phyloP scores from a whole-genome alignment of 176 grass and related monocot species.

The Melocanna baccifera region DNA sequence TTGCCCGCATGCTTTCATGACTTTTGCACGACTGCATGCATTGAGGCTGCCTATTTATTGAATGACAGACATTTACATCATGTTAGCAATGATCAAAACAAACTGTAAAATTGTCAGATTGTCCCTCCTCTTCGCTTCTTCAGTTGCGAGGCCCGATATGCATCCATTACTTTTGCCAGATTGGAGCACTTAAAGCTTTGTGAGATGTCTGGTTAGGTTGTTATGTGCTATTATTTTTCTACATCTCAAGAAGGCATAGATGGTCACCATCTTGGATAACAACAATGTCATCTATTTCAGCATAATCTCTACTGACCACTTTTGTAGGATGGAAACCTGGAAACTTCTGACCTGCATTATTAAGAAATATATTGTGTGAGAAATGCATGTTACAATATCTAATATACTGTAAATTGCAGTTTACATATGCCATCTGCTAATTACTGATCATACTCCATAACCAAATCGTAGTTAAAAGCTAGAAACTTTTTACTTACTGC shows the following conservation, averaged over 20 bases:
- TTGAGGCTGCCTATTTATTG: too few relatives aligned
- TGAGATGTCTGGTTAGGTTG: too few relatives aligned
- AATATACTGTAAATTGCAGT: not conserved
- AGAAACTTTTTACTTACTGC: not conserved
- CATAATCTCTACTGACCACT: slow-evolving; percentile 68
- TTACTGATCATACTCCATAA: not conserved
- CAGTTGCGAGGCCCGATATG: too few relatives aligned
- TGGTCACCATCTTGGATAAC: slow-evolving; percentile 83
- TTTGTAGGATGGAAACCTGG: slow-evolving; percentile 51
- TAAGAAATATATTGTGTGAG: slow-evolving; percentile 7
- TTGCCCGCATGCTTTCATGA: too few relatives aligned
- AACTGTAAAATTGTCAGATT: too few relatives aligned
- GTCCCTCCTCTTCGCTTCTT: too few relatives aligned
- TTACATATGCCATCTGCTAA: not conserved
- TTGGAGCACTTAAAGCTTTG: too few relatives aligned
- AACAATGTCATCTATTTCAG: slow-evolving; percentile 83
- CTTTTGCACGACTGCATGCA: too few relatives aligned
- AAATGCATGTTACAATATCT: not conserved
- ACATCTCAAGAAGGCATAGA: slow-evolving; percentile 64
- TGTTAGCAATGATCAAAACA: too few relatives aligned
- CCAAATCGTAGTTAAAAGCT: not conserved
- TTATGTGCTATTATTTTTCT: slow-evolving; percentile 19
- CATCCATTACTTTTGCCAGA: too few relatives aligned
- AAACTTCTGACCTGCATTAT: slow-evolving; percentile 70
- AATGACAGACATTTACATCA: too few relatives aligned